Base-by-base conservation (phyloP, 495 filamentous ascomycete genomes). In the Lasiosphaeria hispida region DNA sequence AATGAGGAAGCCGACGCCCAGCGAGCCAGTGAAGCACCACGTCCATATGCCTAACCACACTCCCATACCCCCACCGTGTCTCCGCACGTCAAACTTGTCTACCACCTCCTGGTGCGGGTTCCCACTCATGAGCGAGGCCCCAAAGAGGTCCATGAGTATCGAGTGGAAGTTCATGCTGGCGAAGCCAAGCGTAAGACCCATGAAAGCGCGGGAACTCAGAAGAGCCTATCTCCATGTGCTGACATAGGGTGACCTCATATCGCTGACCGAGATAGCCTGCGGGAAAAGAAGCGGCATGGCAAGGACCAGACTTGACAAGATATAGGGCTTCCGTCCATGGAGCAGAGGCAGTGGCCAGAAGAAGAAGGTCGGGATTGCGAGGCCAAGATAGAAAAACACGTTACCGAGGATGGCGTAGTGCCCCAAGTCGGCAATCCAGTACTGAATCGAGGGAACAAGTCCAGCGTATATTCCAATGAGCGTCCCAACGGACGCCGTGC, bases 21-120 rank as follows among this genome's bases (percentile, higher is more conserved):
- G 70, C 33, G 83, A 86, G 8, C 85, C 86, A 51, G 85, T 85
- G 58, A 79, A 86, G 62, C 85, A 85, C 82, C 85, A 91, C 4
- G 84, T 83, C 85, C 87, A 91, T 30, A 90, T 74, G 4, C 89
- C 87, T 37, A 92, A 75, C 88, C 89, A 92, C 13, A 88, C 69
- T 4, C 88, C 88, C 71, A 89, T 84, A 3, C 88, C 87, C 36
- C 87, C 87, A 13, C 88, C 88, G 57, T 88, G 85, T 36, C 86
- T 76, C 35, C 87, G 78, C 33, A 87, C 79, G 63, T 90, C 87
- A 51, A 78, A 78, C 45, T 72, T 65, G 51, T 85, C 77, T 0
- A 86, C 84, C 10, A 86, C 61, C 65, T 89, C 87, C 69, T 89
- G 85, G 62, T 89, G 87, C 4, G 87, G 87, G 48, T 84, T 83